A percentile compares a stretch with the other conserved stretches of the same genome.
Evolutionary conservation across 2,329 filamentous ascomycete genomes (phyloP).

Genomic region (Purpureocillium lavendulum): DNA sequence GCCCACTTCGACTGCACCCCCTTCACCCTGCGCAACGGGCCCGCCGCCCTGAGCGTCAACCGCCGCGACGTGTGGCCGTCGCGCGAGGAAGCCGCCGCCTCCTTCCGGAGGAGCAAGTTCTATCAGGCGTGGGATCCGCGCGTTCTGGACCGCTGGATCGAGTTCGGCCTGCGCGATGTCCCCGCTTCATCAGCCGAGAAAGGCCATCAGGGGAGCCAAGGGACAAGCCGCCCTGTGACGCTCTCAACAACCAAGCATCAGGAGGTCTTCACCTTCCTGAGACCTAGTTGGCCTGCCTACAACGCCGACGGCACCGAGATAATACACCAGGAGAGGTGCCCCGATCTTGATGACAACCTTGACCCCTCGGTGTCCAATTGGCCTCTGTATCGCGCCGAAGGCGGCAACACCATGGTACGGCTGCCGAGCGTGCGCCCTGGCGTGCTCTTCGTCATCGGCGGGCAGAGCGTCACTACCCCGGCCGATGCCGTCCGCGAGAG

Average conservation of each 20-base stretch:
- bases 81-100: constrained; percentile 54
- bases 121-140: constrained; percentile 77
- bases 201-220: too few relatives aligned
- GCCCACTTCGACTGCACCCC: constrained; percentile 32
- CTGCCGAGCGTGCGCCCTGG: constrained; percentile 55
- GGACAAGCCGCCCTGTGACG: constrained; percentile 55
- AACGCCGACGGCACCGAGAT: constrained; percentile 26
- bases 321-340: constrained; percentile 30
- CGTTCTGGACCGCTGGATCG: constrained; percentile 55
- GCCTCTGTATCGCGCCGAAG: constrained; percentile 62
- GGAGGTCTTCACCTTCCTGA: constrained; percentile 64
- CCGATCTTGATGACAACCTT: constrained; percentile 35
- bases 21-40: constrained; percentile 24
- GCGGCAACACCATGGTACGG: constrained; percentile 42
- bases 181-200: constrained; percentile 16
- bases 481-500: constrained; percentile 46
- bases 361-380: constrained; percentile 27
- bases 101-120: constrained; percentile 59
- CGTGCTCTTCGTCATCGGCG: constrained; percentile 63
- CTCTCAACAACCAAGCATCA: constrained; percentile 80
- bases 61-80: constrained; percentile 81
- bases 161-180: constrained; percentile 65
- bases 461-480: constrained; percentile 45
- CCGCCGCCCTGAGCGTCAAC: constrained; percentile 54
- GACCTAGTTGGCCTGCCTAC: constrained; percentile 45